Evolutionary conservation across 2,329 filamentous ascomycete species (phyloP).

Genomic region (Pyrenochaeta sp.): DNA sequence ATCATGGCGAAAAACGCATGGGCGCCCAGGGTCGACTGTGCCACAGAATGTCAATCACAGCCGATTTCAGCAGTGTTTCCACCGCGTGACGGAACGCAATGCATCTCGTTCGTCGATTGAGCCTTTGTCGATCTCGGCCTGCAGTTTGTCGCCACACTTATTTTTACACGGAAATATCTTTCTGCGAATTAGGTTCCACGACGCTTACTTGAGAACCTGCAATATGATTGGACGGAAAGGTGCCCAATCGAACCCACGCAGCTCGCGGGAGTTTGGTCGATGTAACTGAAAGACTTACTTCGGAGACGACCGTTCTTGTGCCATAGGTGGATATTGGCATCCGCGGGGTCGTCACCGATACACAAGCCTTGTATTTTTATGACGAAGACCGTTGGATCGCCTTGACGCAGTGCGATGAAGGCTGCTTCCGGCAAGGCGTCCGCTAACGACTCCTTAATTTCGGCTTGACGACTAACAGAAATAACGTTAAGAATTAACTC

Average conservation of each 20-base stretch:
- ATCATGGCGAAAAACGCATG: background rate
- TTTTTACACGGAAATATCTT: constrained; percentile 30
- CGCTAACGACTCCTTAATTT: constrained; percentile 48
- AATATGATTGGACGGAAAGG: constrained; percentile 20
- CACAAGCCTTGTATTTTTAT: constrained; percentile 21
- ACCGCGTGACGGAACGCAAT: constrained; percentile 40
- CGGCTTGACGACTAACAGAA: constrained; percentile 37
- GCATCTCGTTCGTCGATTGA: constrained; percentile 24
- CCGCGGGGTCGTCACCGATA: constrained; percentile 19
- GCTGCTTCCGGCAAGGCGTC: constrained; percentile 33
- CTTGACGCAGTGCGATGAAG: constrained; percentile 15
- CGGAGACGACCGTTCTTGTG: constrained; percentile 6
- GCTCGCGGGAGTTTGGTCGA: constrained; percentile 8
- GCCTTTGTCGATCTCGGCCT: constrained; percentile 22
- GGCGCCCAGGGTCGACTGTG: constrained; percentile 8
- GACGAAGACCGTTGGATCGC: constrained; percentile 27
- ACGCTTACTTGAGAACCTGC: no score
- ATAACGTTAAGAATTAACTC: constrained; percentile 23
- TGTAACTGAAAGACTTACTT: constrained; percentile 12
- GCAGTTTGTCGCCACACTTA: constrained; percentile 41
- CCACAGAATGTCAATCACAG: constrained; percentile 28
- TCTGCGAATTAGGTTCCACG: constrained; percentile 23
- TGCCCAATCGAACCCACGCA: constrained; percentile 17
- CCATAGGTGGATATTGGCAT: constrained; percentile 3
- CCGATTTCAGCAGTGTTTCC: constrained; percentile 22